phyloP scores from a whole-genome alignment of 148 eudicot genomes.

The Chenopodium berlandieri region DNA sequence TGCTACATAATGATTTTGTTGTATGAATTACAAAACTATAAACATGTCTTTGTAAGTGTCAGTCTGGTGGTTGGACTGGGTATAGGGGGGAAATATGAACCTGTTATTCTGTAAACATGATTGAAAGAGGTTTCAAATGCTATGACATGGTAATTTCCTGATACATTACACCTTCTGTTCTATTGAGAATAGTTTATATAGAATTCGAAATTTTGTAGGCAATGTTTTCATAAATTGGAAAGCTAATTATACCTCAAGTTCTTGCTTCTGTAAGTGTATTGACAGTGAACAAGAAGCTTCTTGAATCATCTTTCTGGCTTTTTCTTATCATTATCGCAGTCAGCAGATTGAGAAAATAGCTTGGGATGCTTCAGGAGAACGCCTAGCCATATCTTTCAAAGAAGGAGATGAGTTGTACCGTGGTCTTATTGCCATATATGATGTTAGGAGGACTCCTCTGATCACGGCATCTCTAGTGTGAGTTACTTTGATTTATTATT shows the following conservation, averaged over 20 bases:
- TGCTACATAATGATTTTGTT: slow-evolving; percentile 2
- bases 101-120: background rate
- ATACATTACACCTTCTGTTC: background rate
- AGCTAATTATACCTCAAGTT: background rate
- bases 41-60: background rate
- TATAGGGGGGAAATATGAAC: background rate
- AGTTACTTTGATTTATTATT: slow-evolving; percentile 26
- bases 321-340: slow-evolving; percentile 44
- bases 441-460: slow-evolving; percentile 77
- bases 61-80: background rate
- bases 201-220: no score
- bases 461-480: slow-evolving; percentile 83
- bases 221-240: background rate
- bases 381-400: slow-evolving; percentile 79
- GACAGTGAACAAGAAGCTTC: slow-evolving; percentile 1
- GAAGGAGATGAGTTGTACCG: slow-evolving; percentile 80
- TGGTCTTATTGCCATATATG: slow-evolving; percentile 89
- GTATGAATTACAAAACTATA: background rate
- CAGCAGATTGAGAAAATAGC: slow-evolving; percentile 81
- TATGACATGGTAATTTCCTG: background rate
- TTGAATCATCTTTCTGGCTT: background rate
- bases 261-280: background rate
- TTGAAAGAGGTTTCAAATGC: background rate
- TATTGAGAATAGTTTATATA: background rate
- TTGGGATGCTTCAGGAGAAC: slow-evolving; percentile 99